Evolutionary conservation across 2,329 filamentous ascomycete genomes (phyloP), one percentile per base, ranked within the genome.

Genomic region (Beauveria australis): DNA sequence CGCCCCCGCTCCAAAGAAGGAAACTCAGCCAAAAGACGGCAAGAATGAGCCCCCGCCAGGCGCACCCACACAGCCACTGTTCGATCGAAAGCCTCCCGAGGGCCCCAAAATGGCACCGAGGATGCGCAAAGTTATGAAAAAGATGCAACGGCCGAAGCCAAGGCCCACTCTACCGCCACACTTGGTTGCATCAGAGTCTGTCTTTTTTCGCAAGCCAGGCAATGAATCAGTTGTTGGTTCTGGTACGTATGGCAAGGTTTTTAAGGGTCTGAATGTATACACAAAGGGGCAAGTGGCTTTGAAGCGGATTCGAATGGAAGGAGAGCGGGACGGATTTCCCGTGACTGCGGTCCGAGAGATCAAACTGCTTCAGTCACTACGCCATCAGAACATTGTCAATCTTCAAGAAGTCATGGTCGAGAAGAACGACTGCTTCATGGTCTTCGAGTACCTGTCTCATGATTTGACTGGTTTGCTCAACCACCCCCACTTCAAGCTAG

Each of bases 401-500:
- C 77, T 96, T 19, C 85, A 89, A 65, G 92, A 96, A 75, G 91
- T 95, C 66, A 99, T 99, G 94, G 94, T 99, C 2, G 94, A 99
- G 75, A 90, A 89, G 71, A 97, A 97, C 67, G 92, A 97, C 74
- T 99, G 94, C 73, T 99, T 96, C 75, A 99, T 99, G 94, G 94
- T 99, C 3, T 99, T 99, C 66, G 94, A 99, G 73, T 99, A 99
- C 71, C 81, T 97, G 37, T 93, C 94, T 1, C 94, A 99, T 72
- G 94, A 99, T 72, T 79, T 99, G 63, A 99, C 94, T 3, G 94
- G 94, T 16, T 79, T 99, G 37, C 84, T 99, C 63, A 97, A 97
- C 68, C 94, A 99, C 69, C 94, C 94, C 0, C 89, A 88, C 0
- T 99, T 96, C 75, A 88, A 87, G 62, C 83, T 99, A 16, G 89